Evolutionary conservation across 768 basidiomycete species (phyloP).

Genomic region (Naganishia randhawae): DNA sequence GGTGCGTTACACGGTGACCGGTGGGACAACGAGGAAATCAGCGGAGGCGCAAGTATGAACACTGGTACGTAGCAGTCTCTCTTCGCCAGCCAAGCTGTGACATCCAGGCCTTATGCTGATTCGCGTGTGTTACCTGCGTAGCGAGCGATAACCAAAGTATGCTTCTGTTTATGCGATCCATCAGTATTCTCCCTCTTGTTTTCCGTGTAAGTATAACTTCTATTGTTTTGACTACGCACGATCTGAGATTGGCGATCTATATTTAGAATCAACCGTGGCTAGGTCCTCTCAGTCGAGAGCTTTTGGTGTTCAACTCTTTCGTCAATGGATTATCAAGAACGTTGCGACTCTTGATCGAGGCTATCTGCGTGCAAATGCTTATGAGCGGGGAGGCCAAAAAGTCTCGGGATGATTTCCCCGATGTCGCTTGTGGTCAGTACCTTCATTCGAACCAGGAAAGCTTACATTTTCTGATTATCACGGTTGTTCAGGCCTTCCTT

Average conservation of each 20-base stretch:
- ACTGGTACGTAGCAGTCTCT: constrained; percentile 60
- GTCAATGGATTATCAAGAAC: constrained; percentile 86
- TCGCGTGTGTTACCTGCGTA: constrained; percentile 7
- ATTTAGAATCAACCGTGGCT: constrained; percentile 84
- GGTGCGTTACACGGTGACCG: constrained; percentile 92
- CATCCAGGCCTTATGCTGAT: not conserved
- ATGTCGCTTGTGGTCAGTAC: constrained; percentile 70
- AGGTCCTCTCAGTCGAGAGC: constrained; percentile 90
- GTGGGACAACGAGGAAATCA: constrained; percentile 82
- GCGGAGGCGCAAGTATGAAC: constrained; percentile 93
- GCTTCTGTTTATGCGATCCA: constrained; percentile 91
- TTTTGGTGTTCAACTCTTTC: constrained; percentile 97
- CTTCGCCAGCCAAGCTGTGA: not conserved
- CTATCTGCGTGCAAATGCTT: constrained; percentile 87
- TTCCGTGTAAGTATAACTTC: constrained; percentile 67
- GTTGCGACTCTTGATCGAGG: constrained; percentile 82
- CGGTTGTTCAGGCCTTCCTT: constrained; percentile 60
- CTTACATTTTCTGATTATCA: not conserved
- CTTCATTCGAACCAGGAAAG: not conserved
- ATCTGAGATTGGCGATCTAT: not conserved
- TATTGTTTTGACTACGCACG: not conserved
- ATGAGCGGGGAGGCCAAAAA: constrained; percentile 81
- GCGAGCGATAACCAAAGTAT: constrained; percentile 75
- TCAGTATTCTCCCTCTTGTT: constrained; percentile 89
- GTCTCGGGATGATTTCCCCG: constrained; percentile 82